Evolutionary conservation across 2,329 filamentous ascomycete species (phyloP).

Genomic region (Penicillium sp.): DNA sequence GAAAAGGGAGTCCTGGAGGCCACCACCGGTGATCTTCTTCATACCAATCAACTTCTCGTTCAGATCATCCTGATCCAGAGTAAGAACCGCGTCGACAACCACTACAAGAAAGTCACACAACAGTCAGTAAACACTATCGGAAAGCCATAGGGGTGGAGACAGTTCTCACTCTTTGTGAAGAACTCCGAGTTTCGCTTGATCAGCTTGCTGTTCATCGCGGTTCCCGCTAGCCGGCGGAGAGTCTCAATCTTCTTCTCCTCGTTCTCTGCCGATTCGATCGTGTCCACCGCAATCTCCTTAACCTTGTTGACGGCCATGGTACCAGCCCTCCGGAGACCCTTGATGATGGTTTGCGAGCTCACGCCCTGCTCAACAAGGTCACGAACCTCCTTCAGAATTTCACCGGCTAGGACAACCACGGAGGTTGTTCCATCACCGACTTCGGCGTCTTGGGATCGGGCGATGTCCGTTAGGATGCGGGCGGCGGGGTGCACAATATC

Average conservation of each 20-base stretch:
- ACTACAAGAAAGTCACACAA: constrained; percentile 57
- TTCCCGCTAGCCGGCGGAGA: constrained; percentile 83
- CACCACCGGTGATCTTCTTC: constrained; percentile 97
- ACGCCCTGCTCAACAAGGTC: constrained; percentile 96
- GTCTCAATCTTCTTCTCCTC: constrained; percentile 88
- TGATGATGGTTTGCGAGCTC: constrained; percentile 96
- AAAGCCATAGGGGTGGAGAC: constrained; percentile 6
- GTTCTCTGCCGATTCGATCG: constrained; percentile 70
- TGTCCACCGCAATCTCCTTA: constrained; percentile 85
- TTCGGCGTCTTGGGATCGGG: constrained; percentile 97
- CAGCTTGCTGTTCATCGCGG: constrained; percentile 98
- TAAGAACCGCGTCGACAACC: constrained; percentile 96
- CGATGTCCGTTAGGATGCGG: constrained; percentile 96
- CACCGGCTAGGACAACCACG: constrained; percentile 94
- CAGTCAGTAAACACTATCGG: constrained; percentile 18
- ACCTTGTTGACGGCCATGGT: constrained; percentile 97
- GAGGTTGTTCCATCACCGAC: constrained; percentile 98
- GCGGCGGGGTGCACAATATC: constrained; percentile 98
- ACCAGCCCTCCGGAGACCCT: constrained; percentile 85
- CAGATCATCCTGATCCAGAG: constrained; percentile 92
- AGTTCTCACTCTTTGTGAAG: constrained; percentile 86
- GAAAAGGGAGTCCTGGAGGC: constrained; percentile 92
- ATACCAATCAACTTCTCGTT: constrained; percentile 98
- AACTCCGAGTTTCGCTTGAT: constrained; percentile 97
- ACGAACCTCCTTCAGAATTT: constrained; percentile 95